A percentile compares a stretch with the other conserved stretches of the same genome.
Conservation (phyloP, 1,284 basidiomycete genomes). For the Boletellus dicymbophilus region DNA sequence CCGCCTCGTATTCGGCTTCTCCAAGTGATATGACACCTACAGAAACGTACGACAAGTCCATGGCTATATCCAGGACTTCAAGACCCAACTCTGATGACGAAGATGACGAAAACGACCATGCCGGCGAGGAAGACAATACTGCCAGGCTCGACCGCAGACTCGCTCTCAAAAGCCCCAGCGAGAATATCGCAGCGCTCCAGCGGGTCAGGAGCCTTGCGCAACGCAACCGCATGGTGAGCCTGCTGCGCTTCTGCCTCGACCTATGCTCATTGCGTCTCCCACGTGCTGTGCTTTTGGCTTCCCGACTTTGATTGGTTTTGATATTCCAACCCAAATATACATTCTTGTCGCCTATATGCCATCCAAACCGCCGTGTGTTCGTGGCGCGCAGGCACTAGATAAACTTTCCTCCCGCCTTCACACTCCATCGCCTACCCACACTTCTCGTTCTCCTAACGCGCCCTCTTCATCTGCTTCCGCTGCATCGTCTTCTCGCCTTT, state of each 20-base stretch:
- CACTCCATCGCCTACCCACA: conserved; percentile 42
- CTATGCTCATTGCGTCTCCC: conserved; percentile 20
- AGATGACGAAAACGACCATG: conserved; percentile 66
- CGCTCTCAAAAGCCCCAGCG: conserved; percentile 40
- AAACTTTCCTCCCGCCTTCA: conserved; percentile 59
- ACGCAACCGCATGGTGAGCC: conserved; percentile 66
- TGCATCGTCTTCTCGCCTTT: conserved; percentile 33
- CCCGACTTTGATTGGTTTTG: conserved; percentile 1
- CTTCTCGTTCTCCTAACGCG: conserved; percentile 37
- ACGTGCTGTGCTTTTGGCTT: conserved; percentile 20
- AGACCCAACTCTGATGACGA: conserved; percentile 41
- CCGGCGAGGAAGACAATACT: conserved; percentile 62
- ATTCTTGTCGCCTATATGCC: conserved; percentile 20
- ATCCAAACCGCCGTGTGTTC: conserved; percentile 18
- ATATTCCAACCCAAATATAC: conserved; percentile 4
- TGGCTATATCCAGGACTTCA: conserved; percentile 29
- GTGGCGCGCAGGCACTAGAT: conserved; percentile 55
- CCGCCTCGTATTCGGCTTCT: conserved; percentile 30
- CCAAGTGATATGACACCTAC: conserved; percentile 35
- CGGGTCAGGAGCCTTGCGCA: conserved; percentile 69
- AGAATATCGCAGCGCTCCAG: conserved; percentile 60
- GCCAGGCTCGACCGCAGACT: conserved; percentile 55
- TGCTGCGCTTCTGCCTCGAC: conserved; percentile 11
- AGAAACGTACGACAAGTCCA: conserved; percentile 32
- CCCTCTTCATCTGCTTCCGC: conserved; percentile 33